A percentile compares a stretch with the other conserved stretches of the same genome.
Evolutionary conservation across 345 rosid species (phyloP).

Genomic region (Ailanthus altissimus): DNA sequence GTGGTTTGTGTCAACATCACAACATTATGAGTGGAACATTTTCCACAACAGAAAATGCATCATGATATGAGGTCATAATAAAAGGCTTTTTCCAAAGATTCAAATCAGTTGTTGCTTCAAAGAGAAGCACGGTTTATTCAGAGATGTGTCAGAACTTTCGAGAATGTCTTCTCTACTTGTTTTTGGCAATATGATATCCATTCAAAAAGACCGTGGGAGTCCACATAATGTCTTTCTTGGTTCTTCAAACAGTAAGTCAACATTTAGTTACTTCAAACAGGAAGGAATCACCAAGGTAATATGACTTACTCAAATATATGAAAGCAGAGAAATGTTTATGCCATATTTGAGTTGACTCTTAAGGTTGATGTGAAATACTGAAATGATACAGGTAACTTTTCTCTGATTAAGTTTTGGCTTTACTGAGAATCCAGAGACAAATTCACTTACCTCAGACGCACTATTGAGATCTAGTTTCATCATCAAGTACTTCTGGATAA

Average conservation of each 20-base stretch:
- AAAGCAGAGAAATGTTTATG: neutral
- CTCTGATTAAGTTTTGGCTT: neutral
- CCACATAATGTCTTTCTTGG: neutral
- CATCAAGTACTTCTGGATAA: constrained; percentile 79
- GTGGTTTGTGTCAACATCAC: neutral
- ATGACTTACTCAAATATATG: neutral
- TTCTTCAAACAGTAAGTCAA: neutral
- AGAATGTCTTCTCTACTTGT: neutral
- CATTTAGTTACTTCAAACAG: neutral
- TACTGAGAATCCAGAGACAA: constrained; percentile 22
- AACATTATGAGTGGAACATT: neutral
- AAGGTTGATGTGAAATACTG: neutral
- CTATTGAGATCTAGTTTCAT: constrained; percentile 66
- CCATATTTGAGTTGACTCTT: neutral
- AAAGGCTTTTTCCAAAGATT: neutral
- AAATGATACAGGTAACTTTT: constrained; percentile 22
- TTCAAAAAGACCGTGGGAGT: neutral
- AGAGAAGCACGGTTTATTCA: neutral
- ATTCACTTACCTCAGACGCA: constrained; percentile 70
- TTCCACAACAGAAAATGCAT: neutral
- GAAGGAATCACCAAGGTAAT: neutral
- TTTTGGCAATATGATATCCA: neutral
- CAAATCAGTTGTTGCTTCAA: neutral
- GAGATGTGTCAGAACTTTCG: neutral
- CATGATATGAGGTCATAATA: neutral